These are phyloP conservation scores for Lepraria neglecta DNA, from an alignment of 495 filamentous ascomycete species.

Conservation along the genomic window DNA sequence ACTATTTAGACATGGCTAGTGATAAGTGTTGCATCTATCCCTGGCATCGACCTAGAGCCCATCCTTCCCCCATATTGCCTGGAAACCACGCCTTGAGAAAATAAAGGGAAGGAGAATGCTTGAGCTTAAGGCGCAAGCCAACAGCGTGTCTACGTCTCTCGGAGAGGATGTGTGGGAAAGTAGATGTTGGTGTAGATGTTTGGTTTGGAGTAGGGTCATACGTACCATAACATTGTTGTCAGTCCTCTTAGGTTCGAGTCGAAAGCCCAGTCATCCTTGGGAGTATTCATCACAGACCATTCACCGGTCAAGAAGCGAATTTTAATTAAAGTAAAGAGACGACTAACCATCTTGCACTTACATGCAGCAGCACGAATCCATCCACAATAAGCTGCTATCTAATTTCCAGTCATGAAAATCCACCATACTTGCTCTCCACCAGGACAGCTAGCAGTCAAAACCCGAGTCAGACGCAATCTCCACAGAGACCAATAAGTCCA, in stretches of 20 bases:
- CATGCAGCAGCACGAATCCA: constrained; percentile 24
- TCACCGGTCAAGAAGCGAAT: not conserved
- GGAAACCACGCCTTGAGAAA: not conserved
- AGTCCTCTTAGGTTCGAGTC: not conserved
- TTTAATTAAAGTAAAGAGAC: constrained; percentile 19
- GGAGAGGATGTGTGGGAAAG: too few relatives aligned
- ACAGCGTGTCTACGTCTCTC: too few relatives aligned
- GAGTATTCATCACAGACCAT: not conserved
- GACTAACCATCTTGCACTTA: constrained; percentile 30
- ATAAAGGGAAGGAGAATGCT: not conserved
- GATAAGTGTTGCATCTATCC: too few relatives aligned
- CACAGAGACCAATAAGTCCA: constrained; percentile 23
- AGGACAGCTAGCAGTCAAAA: constrained; percentile 20
- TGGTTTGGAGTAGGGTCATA: not conserved
- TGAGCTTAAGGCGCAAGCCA: not conserved
- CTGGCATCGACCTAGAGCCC: too few relatives aligned
- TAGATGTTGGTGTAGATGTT: too few relatives aligned
- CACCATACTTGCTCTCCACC: constrained; percentile 4
- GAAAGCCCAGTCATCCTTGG: not conserved
- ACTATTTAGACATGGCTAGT: too few relatives aligned
- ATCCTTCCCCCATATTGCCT: not conserved
- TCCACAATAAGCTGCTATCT: constrained; percentile 18
- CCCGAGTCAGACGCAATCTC: constrained; percentile 20
- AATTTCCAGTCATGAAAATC: constrained; percentile 5
- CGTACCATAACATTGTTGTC: not conserved